Evolutionary conservation across 2,329 filamentous ascomycete genomes (phyloP).

Genomic region (Fusarium sp.): DNA sequence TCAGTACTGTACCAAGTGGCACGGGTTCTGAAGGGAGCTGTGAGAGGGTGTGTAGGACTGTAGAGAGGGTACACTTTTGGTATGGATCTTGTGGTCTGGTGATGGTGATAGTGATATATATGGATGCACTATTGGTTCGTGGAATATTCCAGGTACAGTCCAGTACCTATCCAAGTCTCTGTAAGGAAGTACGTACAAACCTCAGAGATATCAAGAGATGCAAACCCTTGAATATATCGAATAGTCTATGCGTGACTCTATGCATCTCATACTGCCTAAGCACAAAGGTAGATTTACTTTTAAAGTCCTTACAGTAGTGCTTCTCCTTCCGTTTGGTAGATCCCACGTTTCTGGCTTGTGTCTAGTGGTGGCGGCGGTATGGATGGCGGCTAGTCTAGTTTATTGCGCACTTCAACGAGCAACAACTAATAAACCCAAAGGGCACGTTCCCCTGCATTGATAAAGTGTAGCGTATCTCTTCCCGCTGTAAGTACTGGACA

Average conservation of each 20-base stretch:
- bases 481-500: background rate
- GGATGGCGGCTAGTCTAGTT: background rate
- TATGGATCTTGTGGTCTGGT: constrained; percentile 35
- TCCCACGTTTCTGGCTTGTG: constrained; percentile 14
- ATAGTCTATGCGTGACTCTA: background rate
- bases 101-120: constrained; percentile 34
- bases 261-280: constrained; percentile 10
- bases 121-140: constrained; percentile 12
- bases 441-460: constrained; percentile 27
- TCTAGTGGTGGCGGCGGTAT: constrained; percentile 12
- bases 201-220: background rate
- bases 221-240: background rate
- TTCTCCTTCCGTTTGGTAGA: background rate
- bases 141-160: background rate
- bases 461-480: background rate
- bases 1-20: background rate
- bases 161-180: background rate
- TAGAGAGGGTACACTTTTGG: constrained; percentile 17
- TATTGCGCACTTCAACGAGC: constrained; percentile 15
- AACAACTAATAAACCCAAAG: constrained; percentile 5
- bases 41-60: constrained; percentile 27
- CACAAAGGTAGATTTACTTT: background rate
- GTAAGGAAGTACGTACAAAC: background rate
- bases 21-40: constrained; percentile 11
- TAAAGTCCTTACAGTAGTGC: constrained; percentile 9